A percentile compares a stretch with the other conserved stretches of the same genome.
phyloP scores from a whole-genome alignment of 1,284 basidiomycete genomes.

The Volvariella volvacea region DNA sequence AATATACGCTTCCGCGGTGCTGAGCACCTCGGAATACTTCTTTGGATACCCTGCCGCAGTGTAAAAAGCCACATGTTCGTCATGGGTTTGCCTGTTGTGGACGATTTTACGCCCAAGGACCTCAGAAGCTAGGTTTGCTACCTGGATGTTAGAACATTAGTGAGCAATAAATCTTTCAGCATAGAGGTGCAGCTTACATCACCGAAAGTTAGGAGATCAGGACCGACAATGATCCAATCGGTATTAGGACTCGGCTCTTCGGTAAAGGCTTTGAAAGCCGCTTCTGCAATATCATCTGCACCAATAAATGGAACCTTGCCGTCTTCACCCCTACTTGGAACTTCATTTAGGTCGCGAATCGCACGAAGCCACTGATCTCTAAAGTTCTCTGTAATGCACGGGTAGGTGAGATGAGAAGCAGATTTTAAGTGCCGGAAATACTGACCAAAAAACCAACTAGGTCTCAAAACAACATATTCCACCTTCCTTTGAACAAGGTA shows the following conservation, averaged over 20 bases:
- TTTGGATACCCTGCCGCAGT: background rate
- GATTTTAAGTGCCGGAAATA: background rate
- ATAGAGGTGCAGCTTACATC: background rate
- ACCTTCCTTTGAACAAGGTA: slow-evolving; percentile 18
- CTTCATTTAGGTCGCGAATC: slow-evolving; percentile 14
- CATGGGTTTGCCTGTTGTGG: background rate
- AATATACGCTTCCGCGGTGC: background rate
- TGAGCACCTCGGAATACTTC: background rate
- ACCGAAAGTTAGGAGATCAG: background rate
- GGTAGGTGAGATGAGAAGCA: background rate
- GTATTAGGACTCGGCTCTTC: background rate
- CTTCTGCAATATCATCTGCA: slow-evolving; percentile 20
- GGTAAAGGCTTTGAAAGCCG: too few species aligned
- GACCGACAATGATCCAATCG: background rate
- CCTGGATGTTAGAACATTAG: too few species aligned
- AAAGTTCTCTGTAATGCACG: slow-evolving; percentile 15
- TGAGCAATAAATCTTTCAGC: too few species aligned
- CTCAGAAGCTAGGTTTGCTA: background rate
- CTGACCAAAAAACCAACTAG: slow-evolving; percentile 26
- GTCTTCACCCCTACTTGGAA: slow-evolving; percentile 13
- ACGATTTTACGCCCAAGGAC: background rate
- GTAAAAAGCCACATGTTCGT: background rate
- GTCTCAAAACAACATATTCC: slow-evolving; percentile 22
- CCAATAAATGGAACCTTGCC: slow-evolving; percentile 19
- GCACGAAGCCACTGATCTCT: slow-evolving; percentile 5